phyloP scores from a whole-genome alignment of 192 early-diverging fungal species.

The Gonapodya sp. region DNA sequence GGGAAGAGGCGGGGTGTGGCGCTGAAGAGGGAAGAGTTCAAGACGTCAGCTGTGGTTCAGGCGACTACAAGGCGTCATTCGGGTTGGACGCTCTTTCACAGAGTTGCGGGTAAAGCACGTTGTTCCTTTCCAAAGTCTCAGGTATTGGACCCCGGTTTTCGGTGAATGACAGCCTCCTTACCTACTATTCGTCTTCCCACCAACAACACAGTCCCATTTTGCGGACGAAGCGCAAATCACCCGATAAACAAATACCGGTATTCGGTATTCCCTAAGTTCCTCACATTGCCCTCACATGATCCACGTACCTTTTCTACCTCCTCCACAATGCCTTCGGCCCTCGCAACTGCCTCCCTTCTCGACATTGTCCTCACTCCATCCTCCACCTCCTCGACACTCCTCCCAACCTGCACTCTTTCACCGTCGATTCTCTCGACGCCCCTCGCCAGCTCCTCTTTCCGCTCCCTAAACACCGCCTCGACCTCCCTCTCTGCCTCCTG shows the following conservation, averaged over 20 bases:
- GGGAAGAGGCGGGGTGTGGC: background rate
- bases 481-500: background rate
- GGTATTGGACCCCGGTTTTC: no score
- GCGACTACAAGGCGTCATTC: no score
- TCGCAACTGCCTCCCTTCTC: background rate
- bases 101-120: no score
- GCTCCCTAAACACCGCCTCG: background rate
- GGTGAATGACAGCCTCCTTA: no score
- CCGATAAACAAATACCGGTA: background rate
- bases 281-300: background rate
- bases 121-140: no score
- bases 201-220: no score
- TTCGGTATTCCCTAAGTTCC: background rate
- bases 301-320: background rate
- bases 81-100: no score
- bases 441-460: background rate
- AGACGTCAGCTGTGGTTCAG: no score
- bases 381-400: background rate
- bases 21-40: background rate
- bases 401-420: background rate
- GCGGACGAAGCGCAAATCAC: no score
- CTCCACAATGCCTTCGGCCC: background rate
- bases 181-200: no score
- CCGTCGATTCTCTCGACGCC: background rate
- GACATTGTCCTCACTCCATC: background rate